Base-by-base conservation (phyloP, 1,284 basidiomycete genomes). In the Cerrena zonata region DNA sequence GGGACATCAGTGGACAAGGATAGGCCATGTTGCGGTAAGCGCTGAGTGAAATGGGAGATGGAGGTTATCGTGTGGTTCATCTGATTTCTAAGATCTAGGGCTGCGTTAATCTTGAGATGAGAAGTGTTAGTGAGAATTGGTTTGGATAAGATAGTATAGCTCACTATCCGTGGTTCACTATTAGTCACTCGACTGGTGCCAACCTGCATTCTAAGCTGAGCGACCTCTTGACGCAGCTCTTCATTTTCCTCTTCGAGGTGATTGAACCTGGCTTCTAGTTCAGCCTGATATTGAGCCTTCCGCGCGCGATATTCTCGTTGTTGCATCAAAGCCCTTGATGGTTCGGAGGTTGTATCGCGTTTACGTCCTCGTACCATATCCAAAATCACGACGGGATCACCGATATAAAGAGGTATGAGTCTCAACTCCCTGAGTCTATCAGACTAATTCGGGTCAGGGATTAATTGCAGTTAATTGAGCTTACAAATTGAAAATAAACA, bases 231-330 rank as follows among this genome's bases (percentile, higher is more conserved):
- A 38, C 72, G 72, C 45, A 83, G 66, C 34, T 68, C 62, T 7
- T 50, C 63, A 57, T 82, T 82, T 62, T 83, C 81, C 25, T 73
- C 73, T 58, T 83, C 81, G 15, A 73, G 71, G 26, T 62, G 69
- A 24, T 67, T 69, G 61, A 74, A 77, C 39, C 79, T 72, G 18
- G 75, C 70, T 59, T 84, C 80, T 36, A 83, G 71, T 40, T 77
- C 76, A 2, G 74, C 62, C 46, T 83, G 60, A 64, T 82, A 78
- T 49, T 73, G 72, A 3, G 79, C 76, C 59, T 78, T 79, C 45
- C 81, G 72, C 11, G 80, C 80, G 40, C 82, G 77, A 61, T 83
- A 84, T 61, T 82, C 79, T 10, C 82, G 72, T 60, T 84, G 81
- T 54, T 80, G 75, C 48, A 79, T 70, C 46, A 70, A 61, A 19